A percentile compares a stretch with the other conserved stretches of the same genome.
Conservation (phyloP, 305 asterid species). For the Fraxinus paxiana region DNA sequence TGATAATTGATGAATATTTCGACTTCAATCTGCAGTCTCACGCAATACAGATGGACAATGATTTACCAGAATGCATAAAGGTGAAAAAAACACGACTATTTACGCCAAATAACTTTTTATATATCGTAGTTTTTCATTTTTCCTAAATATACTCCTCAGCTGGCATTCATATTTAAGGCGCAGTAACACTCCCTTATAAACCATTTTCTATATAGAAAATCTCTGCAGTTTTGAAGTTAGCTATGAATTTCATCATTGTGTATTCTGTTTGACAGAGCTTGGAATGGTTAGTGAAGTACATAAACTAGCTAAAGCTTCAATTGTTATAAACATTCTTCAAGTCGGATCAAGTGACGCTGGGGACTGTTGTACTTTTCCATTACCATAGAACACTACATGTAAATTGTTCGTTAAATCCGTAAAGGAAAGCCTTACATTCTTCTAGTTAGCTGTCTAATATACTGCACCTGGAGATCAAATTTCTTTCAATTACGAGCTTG, state of each 20-base stretch:
- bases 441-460: slow-evolving; percentile 15
- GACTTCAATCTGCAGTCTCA: slow-evolving; percentile 52
- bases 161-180: background rate
- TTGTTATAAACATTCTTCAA: slow-evolving; percentile 17
- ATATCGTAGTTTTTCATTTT: background rate
- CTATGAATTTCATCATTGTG: slow-evolving; percentile 19
- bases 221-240: background rate
- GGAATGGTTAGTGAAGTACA: slow-evolving; percentile 79
- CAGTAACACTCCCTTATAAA: background rate
- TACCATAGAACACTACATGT: slow-evolving; percentile 2
- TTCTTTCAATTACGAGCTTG: slow-evolving; percentile 6
- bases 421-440: slow-evolving; percentile 17
- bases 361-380: slow-evolving; percentile 26
- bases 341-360: slow-evolving; percentile 26
- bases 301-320: slow-evolving; percentile 28
- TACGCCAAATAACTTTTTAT: background rate
- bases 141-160: background rate
- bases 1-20: slow-evolving; percentile 19
- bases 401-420: slow-evolving; percentile 20
- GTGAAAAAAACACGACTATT: slow-evolving; percentile 33
- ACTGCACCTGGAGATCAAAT: background rate
- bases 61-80: slow-evolving; percentile 81
- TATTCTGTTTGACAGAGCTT: slow-evolving; percentile 60
- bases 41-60: slow-evolving; percentile 48
- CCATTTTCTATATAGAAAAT: background rate